These are phyloP conservation scores for Daldinia sp. DNA, from an alignment of 2,329 filamentous ascomycete genomes.

Conservation along the genomic window DNA sequence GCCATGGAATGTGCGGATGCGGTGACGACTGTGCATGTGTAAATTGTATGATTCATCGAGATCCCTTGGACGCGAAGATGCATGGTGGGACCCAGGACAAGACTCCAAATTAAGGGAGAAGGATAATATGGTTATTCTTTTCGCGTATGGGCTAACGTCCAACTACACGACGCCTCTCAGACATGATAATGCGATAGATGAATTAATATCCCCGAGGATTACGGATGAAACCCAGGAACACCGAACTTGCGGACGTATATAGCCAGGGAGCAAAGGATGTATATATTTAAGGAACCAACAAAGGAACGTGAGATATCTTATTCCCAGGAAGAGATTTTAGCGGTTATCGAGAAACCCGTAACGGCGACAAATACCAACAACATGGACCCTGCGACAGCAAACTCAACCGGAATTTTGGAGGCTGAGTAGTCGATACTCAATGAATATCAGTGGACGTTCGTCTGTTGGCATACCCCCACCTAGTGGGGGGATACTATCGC, in stretches of 20 bases:
- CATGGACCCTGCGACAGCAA: neutral
- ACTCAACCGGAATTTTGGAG: slow-evolving; percentile 5
- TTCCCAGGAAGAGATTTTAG: slow-evolving; percentile 6
- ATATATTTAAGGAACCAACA: slow-evolving; percentile 15
- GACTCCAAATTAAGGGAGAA: slow-evolving; percentile 23
- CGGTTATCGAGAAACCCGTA: slow-evolving; percentile 5
- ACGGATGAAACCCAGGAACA: slow-evolving; percentile 5
- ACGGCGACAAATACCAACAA: neutral
- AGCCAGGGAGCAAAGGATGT: slow-evolving; percentile 10
- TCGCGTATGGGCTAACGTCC: slow-evolving; percentile 11
- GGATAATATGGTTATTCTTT: slow-evolving; percentile 1
- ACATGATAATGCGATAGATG: slow-evolving; percentile 21
- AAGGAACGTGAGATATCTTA: neutral
- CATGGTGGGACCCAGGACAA: slow-evolving; percentile 52
- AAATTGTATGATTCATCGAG: slow-evolving; percentile 66
- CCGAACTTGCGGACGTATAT: slow-evolving; percentile 20
- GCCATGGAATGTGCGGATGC: slow-evolving; percentile 65
- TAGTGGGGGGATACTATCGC: slow-evolving; percentile 23
- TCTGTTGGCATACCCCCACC: slow-evolving; percentile 20
- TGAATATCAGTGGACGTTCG: slow-evolving; percentile 9
- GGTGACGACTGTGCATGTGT: slow-evolving; percentile 71
- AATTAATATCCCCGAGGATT: slow-evolving; percentile 31
- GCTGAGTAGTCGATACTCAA: slow-evolving; percentile 17
- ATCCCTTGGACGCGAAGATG: slow-evolving; percentile 50
- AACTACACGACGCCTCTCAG: slow-evolving; percentile 4